Percentiles rank a stretch among this genome's conserved stretches.
Evolutionary conservation across 371 early-diverging fungal genomes (phyloP).

Genomic region (Circinella umbellata): DNA sequence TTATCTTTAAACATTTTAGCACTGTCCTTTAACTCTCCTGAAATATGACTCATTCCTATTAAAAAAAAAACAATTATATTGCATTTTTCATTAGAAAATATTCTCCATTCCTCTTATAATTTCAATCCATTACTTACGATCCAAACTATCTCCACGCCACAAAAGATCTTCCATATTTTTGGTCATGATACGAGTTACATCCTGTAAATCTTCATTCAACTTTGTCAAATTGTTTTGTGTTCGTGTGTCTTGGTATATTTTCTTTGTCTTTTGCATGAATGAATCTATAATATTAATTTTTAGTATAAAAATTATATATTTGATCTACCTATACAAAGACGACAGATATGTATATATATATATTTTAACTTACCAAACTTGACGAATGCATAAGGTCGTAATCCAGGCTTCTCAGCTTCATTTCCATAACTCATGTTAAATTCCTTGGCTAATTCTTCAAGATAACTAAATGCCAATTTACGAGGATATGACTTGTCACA

Average conservation of each 20-base stretch:
- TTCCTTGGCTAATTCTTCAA: conserved; percentile 94
- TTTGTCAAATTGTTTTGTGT: conserved; percentile 92
- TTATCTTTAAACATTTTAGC: conserved; percentile 59
- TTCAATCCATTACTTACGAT: conserved; percentile 52
- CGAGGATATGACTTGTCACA: conserved; percentile 95
- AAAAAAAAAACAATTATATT: neutral
- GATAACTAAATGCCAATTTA: conserved; percentile 93
- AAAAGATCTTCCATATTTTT: conserved; percentile 97
- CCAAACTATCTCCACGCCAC: conserved; percentile 89
- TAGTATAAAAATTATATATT: no score
- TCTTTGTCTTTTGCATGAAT: conserved; percentile 96
- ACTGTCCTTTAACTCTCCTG: conserved; percentile 58
- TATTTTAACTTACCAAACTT: conserved; percentile 77
- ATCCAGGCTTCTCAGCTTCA: conserved; percentile 83
- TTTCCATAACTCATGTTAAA: conserved; percentile 91
- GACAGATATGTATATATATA: neutral
- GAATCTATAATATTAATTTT: conserved; percentile 67
- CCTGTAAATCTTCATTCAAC: conserved; percentile 94
- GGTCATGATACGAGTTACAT: conserved; percentile 97
- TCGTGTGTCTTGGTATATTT: conserved; percentile 93
- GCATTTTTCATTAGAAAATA: neutral
- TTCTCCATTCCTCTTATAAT: neutral
- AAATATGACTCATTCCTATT: conserved; percentile 53
- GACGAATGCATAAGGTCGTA: conserved; percentile 96
- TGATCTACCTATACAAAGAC: no score